These are phyloP conservation scores for Cordyceps javanica DNA, from an alignment of 2,329 filamentous ascomycete genomes.

Conservation along the genomic window DNA sequence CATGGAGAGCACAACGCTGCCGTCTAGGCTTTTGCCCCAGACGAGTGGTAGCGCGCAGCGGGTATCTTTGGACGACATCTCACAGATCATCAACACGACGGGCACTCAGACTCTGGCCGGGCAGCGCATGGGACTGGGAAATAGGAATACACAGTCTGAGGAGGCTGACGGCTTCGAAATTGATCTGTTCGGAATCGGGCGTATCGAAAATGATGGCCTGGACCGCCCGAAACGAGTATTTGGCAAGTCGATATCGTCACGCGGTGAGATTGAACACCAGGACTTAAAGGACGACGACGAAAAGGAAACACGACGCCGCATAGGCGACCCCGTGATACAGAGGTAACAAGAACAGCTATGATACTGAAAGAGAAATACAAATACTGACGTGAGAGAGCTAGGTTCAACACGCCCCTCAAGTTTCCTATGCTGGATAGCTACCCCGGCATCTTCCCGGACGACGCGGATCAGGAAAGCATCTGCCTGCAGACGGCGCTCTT, in stretches of 20 bases:
- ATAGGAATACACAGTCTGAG: slow-evolving; percentile 23
- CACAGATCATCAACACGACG: slow-evolving; percentile 62
- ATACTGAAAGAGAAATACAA: no score
- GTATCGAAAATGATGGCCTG: slow-evolving; percentile 5
- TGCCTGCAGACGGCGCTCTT: slow-evolving; percentile 56
- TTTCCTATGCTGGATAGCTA: slow-evolving; percentile 83
- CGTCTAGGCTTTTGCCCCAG: slow-evolving; percentile 58
- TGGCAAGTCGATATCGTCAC: slow-evolving; percentile 12
- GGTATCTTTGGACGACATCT: slow-evolving; percentile 54
- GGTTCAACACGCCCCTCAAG: slow-evolving; percentile 47
- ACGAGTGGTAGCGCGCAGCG: slow-evolving; percentile 25
- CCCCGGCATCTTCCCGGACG: slow-evolving; percentile 62
- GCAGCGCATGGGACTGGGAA: slow-evolving; percentile 58
- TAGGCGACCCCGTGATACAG: slow-evolving; percentile 13
- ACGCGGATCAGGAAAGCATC: slow-evolving; percentile 27
- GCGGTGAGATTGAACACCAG: slow-evolving; percentile 1
- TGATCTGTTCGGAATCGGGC: slow-evolving; percentile 23
- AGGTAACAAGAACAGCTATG: slow-evolving; percentile 1
- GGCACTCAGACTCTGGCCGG: slow-evolving; percentile 77
- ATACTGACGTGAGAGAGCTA: slow-evolving; percentile 13
- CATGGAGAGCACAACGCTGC: slow-evolving; percentile 72
- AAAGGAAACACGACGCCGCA: slow-evolving; percentile 9
- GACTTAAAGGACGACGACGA: slow-evolving; percentile 7
- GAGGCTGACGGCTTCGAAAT: slow-evolving; percentile 24
- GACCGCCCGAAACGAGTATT: slow-evolving; percentile 12